Conservation (phyloP, 176 grass and related monocot genomes). For the Cocos nucifera region DNA sequence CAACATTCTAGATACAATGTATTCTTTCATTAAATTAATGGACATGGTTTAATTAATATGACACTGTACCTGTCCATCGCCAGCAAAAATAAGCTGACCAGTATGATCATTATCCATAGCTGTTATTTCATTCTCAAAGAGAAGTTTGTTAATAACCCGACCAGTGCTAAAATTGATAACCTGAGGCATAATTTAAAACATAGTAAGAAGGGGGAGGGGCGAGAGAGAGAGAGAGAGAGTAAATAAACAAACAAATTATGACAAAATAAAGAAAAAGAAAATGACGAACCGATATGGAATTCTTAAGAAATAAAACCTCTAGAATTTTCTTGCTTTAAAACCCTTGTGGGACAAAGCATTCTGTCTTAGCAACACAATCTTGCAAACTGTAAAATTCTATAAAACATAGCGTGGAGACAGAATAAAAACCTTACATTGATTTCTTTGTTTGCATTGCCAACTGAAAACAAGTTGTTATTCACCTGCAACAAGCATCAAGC, state of each 20-base stretch:
- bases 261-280: slow-evolving; percentile 1
- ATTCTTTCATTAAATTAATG: no score
- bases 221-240: neutral
- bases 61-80: slow-evolving; percentile 63
- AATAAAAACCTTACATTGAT: slow-evolving; percentile 58
- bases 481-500: slow-evolving; percentile 52
- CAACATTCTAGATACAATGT: neutral
- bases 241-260: neutral
- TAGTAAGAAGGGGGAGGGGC: neutral
- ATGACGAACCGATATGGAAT: no score
- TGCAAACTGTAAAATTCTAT: no score
- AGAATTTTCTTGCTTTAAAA: no score
- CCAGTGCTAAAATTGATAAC: slow-evolving; percentile 98
- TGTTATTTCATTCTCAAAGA: slow-evolving; percentile 81
- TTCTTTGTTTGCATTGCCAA: slow-evolving; percentile 88
- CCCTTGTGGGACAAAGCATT: no score
- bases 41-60: no score
- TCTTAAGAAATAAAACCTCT: no score
- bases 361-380: no score
- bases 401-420: neutral
- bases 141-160: slow-evolving; percentile 81
- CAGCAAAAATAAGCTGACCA: slow-evolving; percentile 85
- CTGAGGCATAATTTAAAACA: slow-evolving; percentile 30
- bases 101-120: slow-evolving; percentile 93
- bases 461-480: slow-evolving; percentile 92